phyloP scores from a whole-genome alignment of 116 monocot genomes.

The Dioscorea cayenensis region DNA sequence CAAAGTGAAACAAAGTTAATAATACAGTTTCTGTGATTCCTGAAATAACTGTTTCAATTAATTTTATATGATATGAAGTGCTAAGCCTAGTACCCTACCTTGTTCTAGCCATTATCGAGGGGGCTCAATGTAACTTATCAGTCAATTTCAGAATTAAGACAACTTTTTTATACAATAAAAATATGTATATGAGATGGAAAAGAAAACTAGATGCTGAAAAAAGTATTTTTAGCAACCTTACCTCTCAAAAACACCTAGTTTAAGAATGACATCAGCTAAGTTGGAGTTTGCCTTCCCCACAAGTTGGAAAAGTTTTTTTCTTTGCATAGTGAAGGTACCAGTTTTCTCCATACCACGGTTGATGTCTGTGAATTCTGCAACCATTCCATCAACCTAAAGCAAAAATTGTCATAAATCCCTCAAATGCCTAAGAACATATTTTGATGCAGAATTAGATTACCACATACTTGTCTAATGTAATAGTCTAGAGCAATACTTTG shows the following conservation, averaged over 20 bases:
- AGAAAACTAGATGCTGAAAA: background rate
- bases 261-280: slow-evolving; percentile 87
- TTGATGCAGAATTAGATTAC: background rate
- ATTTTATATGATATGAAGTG: no score
- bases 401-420: background rate
- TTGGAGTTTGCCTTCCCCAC: slow-evolving; percentile 91
- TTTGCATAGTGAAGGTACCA: slow-evolving; percentile 86
- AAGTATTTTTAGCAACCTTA: slow-evolving; percentile 4
- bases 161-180: background rate
- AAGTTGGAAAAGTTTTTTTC: slow-evolving; percentile 90
- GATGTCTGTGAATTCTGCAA: slow-evolving; percentile 90
- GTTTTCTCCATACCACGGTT: slow-evolving; percentile 87
- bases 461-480: slow-evolving; percentile 75
- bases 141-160: background rate
- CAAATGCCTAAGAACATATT: background rate
- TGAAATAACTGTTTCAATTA: no score
- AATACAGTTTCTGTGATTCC: no score
- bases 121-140: no score
- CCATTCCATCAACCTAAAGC: slow-evolving; percentile 91
- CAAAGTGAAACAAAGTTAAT: no score
- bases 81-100: no score
- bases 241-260: slow-evolving; percentile 89
- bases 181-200: background rate
- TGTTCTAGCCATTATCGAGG: no score
- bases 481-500: slow-evolving; percentile 94